A percentile compares a stretch with the other conserved stretches of the same genome.
Evolutionary conservation across 441 rosid genomes (phyloP).

Genomic region (Breynia disticha): DNA sequence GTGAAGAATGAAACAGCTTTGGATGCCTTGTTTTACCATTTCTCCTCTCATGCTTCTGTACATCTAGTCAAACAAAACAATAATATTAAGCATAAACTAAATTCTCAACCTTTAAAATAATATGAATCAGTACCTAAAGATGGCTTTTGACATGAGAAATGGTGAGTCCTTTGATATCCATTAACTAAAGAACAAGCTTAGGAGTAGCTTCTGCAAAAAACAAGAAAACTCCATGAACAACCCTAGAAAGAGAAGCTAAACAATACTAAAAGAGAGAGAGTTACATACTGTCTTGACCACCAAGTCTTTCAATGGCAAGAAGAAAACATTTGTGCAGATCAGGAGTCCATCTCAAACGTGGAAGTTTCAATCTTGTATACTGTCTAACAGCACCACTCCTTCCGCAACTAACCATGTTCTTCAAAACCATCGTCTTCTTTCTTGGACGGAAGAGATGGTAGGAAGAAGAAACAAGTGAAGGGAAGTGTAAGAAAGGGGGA

Average conservation of each 20-base stretch:
- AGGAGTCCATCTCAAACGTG: conserved; percentile 87
- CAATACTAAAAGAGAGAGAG: neutral
- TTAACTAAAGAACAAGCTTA: conserved; percentile 77
- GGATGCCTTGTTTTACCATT: too few species aligned
- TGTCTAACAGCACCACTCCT: too few species aligned
- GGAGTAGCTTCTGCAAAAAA: conserved; percentile 76
- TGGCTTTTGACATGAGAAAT: conserved; percentile 96
- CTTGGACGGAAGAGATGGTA: too few species aligned
- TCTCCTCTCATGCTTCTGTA: conserved; percentile 91
- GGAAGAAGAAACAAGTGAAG: too few species aligned
- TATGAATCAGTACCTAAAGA: conserved; percentile 51
- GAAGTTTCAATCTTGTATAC: conserved; percentile 73
- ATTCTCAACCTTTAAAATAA: too few species aligned
- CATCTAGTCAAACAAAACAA: conserved; percentile 46
- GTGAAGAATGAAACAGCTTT: neutral
- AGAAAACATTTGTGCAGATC: conserved; percentile 89
- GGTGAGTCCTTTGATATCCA: conserved; percentile 79
- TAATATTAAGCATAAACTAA: too few species aligned
- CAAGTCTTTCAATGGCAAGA: conserved; percentile 78
- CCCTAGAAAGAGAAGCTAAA: neutral
- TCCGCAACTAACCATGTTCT: too few species aligned
- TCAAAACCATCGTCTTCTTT: too few species aligned
- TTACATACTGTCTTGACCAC: conserved; percentile 61
- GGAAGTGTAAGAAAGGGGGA: too few species aligned
- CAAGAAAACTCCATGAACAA: neutral